phyloP scores from a whole-genome alignment of 441 rosid genomes.

The Kokia cookei region DNA sequence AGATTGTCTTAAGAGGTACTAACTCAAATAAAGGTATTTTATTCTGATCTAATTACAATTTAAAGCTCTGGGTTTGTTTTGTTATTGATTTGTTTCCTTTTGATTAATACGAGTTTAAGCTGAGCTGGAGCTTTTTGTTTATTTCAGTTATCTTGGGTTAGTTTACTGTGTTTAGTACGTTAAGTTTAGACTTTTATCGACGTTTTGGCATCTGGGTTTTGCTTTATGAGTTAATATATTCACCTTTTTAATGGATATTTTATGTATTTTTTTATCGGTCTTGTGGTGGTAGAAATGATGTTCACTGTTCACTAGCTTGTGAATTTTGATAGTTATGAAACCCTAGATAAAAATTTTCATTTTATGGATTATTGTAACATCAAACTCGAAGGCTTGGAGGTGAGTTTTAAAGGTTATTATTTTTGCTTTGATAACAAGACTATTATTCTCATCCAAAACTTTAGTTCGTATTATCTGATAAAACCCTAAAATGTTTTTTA shows the following conservation, averaged over 20 bases:
- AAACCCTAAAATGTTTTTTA: slow-evolving; percentile 56
- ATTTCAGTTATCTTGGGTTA: slow-evolving; percentile 34
- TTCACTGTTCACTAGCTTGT: slow-evolving; percentile 32
- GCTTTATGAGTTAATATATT: slow-evolving; percentile 30
- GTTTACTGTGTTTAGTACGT: slow-evolving; percentile 61
- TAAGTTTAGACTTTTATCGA: slow-evolving; percentile 18
- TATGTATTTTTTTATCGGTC: slow-evolving; percentile 10
- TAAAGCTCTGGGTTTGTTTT: background rate
- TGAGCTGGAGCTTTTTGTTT: slow-evolving; percentile 27
- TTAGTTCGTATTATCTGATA: slow-evolving; percentile 14
- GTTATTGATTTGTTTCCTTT: slow-evolving; percentile 16
- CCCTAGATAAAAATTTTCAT: slow-evolving; percentile 35
- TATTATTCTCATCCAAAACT: slow-evolving; percentile 4
- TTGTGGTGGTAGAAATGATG: slow-evolving; percentile 4
- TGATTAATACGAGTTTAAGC: slow-evolving; percentile 14
- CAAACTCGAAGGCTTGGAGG: slow-evolving; percentile 11
- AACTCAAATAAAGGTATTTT: slow-evolving; percentile 32
- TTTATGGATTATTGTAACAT: slow-evolving; percentile 18
- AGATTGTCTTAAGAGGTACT: slow-evolving; percentile 16
- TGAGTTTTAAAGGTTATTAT: slow-evolving; percentile 14
- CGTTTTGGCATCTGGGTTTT: slow-evolving; percentile 31
- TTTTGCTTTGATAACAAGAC: slow-evolving; percentile 2
- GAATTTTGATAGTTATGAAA: slow-evolving; percentile 25
- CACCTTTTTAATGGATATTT: slow-evolving; percentile 25
- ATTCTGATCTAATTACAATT: slow-evolving; percentile 19